Base-by-base conservation (phyloP, 169 alveolate species). In the Babesia bigemina region DNA sequence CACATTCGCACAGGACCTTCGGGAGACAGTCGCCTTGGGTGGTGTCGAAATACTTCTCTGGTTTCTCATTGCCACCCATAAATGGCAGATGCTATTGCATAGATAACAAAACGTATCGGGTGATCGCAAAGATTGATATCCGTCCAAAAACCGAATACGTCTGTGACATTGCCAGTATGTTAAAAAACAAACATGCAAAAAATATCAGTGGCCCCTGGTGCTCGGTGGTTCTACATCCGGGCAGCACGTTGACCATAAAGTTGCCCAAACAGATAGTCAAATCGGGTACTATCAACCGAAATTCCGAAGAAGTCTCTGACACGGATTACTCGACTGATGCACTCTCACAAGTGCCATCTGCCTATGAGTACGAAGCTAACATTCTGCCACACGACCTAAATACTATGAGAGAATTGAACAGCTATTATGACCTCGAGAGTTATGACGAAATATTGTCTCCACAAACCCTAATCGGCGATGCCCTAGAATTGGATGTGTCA, bases 201-300 rank as follows among this genome's bases (percentile, higher is more conserved):
- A 44, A 3, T 7, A 65, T 44, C 12, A 14, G 10, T 8, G 61
- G 61, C 28, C 11, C 11, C 26, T 65, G 74, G 74, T 65, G 74
- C 22, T n/a, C 33, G 16, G 74, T 65, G 24, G 61, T 26, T 11
- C 59, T 65, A 1, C 12, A 21, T 21, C 74, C 74, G 7, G 74
- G 74, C 13, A 45, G 74, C 47, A 65, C 44, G 2, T 49, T 65
- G 36, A 65, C 74, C 14, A 48, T 65, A 24, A 9, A 26, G 49
- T 49, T 65, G 7, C 74, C 74, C 0, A 28, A 7, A 11, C 61
- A 47, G 26, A 28, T 6, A 4, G 48, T 21, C 16, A 9, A 29
- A 3, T 21, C 24, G 14, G 60, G n/a, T 1, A 7, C 50, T 49
- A 42, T 0, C 14, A 9, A 12, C 2, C 12, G 2, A 17, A 8